These are phyloP conservation scores for Aspergillus quadricinctus DNA, from an alignment of 2,329 filamentous ascomycete species.

Conservation along the genomic window DNA sequence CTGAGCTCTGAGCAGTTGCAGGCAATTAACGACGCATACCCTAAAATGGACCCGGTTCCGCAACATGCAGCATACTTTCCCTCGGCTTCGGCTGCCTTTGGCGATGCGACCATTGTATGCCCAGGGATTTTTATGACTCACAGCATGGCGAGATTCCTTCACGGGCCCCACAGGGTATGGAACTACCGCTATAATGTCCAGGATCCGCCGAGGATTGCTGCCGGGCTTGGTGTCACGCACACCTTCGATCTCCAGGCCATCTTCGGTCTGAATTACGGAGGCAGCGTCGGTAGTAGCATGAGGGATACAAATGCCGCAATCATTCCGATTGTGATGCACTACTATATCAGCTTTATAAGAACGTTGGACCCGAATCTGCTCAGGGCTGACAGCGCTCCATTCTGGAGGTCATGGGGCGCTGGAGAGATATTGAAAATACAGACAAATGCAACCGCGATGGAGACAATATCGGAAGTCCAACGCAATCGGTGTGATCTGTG, in stretches of 20 bases:
- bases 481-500: conserved; percentile 1
- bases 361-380: background rate
- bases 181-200: conserved; percentile 49
- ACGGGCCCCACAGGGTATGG: conserved; percentile 35
- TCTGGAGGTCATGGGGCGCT: conserved; percentile 5
- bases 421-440: conserved; percentile 6
- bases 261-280: conserved; percentile 26
- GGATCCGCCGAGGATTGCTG: conserved; percentile 32
- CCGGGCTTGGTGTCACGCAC: conserved; percentile 37
- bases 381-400: background rate
- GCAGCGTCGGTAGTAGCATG: conserved; percentile 25
- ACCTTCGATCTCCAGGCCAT: conserved; percentile 27
- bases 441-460: conserved; percentile 8
- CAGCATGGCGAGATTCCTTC: conserved; percentile 16
- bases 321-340: background rate
- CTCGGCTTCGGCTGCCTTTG: conserved; percentile 34
- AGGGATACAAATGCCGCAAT: background rate
- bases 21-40: conserved; percentile 51
- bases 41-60: conserved; percentile 31
- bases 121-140: conserved; percentile 40
- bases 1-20: conserved; percentile 47
- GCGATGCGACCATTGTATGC: conserved; percentile 49
- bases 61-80: conserved; percentile 34
- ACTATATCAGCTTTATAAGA: background rate
- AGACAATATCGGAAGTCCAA: background rate